phyloP scores from a whole-genome alignment of 441 rosid genomes.

The Pelargonium exstipulatum region DNA sequence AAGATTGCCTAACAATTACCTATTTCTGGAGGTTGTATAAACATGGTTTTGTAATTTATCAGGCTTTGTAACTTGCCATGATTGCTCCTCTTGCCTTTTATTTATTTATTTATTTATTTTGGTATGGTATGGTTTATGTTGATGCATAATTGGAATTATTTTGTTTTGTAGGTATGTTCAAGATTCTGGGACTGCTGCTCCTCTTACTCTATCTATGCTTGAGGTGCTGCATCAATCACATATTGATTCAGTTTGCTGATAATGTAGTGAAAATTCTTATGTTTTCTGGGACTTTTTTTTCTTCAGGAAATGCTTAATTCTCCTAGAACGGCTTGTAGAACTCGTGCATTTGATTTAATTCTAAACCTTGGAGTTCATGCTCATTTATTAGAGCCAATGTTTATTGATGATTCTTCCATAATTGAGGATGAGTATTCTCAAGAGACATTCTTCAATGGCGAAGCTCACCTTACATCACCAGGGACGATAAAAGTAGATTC shows the following conservation, averaged over 20 bases:
- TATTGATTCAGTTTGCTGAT: constrained; percentile 16
- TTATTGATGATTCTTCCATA: constrained; percentile 57
- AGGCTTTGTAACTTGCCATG: too few species aligned
- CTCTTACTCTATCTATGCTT: constrained; percentile 93
- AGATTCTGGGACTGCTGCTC: constrained; percentile 96
- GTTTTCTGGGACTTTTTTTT: constrained; percentile 19
- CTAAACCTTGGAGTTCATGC: constrained; percentile 97
- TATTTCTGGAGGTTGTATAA: too few species aligned
- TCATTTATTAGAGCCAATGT: constrained; percentile 82
- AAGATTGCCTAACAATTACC: background rate
- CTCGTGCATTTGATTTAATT: constrained; percentile 92
- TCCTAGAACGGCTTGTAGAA: constrained; percentile 64
- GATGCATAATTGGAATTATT: too few species aligned
- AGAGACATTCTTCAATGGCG: constrained; percentile 59
- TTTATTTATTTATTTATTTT: too few species aligned
- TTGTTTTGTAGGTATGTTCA: constrained; percentile 75
- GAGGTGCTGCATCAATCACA: constrained; percentile 50
- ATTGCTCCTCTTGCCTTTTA: too few species aligned
- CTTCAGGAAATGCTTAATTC: constrained; percentile 93
- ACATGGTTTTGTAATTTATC: too few species aligned
- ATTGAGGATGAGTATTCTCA: constrained; percentile 78
- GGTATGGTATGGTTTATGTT: too few species aligned
- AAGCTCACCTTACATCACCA: constrained; percentile 47
- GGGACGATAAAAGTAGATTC: constrained; percentile 48
- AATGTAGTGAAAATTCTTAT: constrained; percentile 24